Percentiles rank a stretch among this genome's conserved stretches.
Conservation (phyloP, 2,329 filamentous ascomycete genomes). For the Stemphylium lycopersici region DNA sequence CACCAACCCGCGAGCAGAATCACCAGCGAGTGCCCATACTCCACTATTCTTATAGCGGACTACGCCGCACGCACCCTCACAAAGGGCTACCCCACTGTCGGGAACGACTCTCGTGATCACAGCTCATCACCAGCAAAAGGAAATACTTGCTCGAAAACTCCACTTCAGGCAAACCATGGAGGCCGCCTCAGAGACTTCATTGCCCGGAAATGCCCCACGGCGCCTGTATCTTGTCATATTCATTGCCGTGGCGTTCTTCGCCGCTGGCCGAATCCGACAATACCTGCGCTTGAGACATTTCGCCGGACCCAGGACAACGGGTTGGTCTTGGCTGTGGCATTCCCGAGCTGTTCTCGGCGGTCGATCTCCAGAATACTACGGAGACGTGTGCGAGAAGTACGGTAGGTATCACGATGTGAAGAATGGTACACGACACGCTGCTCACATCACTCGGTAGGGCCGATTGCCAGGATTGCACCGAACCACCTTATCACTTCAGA, state of each 20-base stretch:
- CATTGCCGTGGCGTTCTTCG: constrained; percentile 21
- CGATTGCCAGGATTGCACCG: constrained; percentile 55
- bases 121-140: constrained; percentile 1
- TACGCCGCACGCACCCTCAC: constrained; percentile 2
- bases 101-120: constrained; percentile 2
- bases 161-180: constrained; percentile 17
- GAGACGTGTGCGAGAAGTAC: constrained; percentile 39
- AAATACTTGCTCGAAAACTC: constrained; percentile 5
- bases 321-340: constrained; percentile 42
- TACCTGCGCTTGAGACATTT: constrained; percentile 41
- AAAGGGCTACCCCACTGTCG: constrained; percentile 4
- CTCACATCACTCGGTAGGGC: constrained; percentile 31
- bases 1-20: not conserved
- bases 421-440: not conserved
- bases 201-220: constrained; percentile 16
- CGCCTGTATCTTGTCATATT: constrained; percentile 22
- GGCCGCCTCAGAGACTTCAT: not conserved
- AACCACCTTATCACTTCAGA: constrained; percentile 58
- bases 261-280: constrained; percentile 27
- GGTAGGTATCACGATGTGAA: constrained; percentile 23
- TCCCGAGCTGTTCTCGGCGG: constrained; percentile 38
- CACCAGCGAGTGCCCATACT: not conserved
- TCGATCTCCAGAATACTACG: constrained; percentile 33
- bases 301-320: constrained; percentile 38
- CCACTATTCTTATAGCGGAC: constrained; percentile 5